phyloP scores from a whole-genome alignment of 2,329 filamentous ascomycete species.

The Raffaelea deltoideospora region DNA sequence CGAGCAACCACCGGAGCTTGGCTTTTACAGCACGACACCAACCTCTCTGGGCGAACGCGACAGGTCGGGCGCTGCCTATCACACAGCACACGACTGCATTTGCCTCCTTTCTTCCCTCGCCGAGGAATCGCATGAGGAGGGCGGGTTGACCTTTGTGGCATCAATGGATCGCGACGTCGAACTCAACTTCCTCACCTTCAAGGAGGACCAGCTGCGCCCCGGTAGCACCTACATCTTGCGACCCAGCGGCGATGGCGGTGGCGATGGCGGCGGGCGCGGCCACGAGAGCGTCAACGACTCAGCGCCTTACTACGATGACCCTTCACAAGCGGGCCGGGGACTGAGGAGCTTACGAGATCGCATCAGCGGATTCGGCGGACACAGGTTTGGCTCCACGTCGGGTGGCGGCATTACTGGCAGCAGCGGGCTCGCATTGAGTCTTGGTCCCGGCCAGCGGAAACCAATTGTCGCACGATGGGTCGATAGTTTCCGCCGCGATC shows the following conservation, averaged over 20 bases:
- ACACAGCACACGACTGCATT: constrained; percentile 4
- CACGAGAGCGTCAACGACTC: constrained; percentile 1
- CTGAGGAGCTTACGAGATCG: too few species aligned
- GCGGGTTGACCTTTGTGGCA: too few species aligned
- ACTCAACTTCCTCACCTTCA: constrained; percentile 10
- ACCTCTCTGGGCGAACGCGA: not conserved
- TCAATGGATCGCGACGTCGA: constrained; percentile 12
- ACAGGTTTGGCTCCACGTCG: too few species aligned
- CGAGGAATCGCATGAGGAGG: too few species aligned
- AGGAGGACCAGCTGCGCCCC: constrained; percentile 10
- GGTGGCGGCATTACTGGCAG: too few species aligned
- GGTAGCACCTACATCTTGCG: constrained; percentile 8
- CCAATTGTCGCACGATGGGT: too few species aligned
- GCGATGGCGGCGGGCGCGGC: not conserved
- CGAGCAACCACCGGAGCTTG: too few species aligned
- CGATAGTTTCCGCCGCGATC: constrained; percentile 50
- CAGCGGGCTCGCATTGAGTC: too few species aligned
- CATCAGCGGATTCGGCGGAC: not conserved
- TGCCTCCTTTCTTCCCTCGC: too few species aligned
- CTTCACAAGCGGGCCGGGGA: too few species aligned
- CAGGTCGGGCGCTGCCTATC: not conserved
- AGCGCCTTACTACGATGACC: constrained; percentile 9
- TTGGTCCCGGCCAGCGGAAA: too few species aligned
- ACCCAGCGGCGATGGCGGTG: not conserved
- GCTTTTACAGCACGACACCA: too few species aligned